A percentile compares a stretch with the other conserved stretches of the same genome.
phyloP scores from a whole-genome alignment of 2,329 filamentous ascomycete genomes.

The Ambrosiella beaveri region DNA sequence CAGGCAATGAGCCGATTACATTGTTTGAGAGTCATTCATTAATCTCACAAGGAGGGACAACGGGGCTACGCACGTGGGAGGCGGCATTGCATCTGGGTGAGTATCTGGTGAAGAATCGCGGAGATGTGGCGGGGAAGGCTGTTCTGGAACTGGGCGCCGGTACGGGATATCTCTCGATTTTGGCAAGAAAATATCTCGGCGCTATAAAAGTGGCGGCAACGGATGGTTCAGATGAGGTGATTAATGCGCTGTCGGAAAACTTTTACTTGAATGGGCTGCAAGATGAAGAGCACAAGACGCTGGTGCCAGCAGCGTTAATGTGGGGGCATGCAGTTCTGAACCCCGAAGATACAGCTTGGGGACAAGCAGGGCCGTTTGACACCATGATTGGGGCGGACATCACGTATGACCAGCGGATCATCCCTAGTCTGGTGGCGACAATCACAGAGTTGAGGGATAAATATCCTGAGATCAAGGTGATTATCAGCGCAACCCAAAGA shows the following conservation, averaged over 20 bases:
- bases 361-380: conserved; percentile 26
- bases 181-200: conserved; percentile 51
- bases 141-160: conserved; percentile 60
- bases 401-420: conserved; percentile 52
- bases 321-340: conserved; percentile 48
- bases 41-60: conserved; percentile 54
- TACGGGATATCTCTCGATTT: conserved; percentile 57
- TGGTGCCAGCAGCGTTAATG: conserved; percentile 23
- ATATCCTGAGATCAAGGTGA: conserved; percentile 37
- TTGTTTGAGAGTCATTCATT: conserved; percentile 52
- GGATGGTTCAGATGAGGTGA: conserved; percentile 57
- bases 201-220: conserved; percentile 47
- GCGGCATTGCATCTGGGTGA: conserved; percentile 57
- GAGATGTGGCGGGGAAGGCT: conserved; percentile 33
- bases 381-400: conserved; percentile 60
- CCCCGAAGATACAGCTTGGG: conserved; percentile 20
- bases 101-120: conserved; percentile 38
- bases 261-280: conserved; percentile 51
- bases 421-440: conserved; percentile 47
- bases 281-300: conserved; percentile 19
- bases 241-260: conserved; percentile 49
- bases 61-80: conserved; percentile 67
- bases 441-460: conserved; percentile 42
- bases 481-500: conserved; percentile 55
- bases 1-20: conserved; percentile 34